Conservation (phyloP, 2,329 filamentous ascomycete genomes). For the Arthrobotrys iridis region DNA sequence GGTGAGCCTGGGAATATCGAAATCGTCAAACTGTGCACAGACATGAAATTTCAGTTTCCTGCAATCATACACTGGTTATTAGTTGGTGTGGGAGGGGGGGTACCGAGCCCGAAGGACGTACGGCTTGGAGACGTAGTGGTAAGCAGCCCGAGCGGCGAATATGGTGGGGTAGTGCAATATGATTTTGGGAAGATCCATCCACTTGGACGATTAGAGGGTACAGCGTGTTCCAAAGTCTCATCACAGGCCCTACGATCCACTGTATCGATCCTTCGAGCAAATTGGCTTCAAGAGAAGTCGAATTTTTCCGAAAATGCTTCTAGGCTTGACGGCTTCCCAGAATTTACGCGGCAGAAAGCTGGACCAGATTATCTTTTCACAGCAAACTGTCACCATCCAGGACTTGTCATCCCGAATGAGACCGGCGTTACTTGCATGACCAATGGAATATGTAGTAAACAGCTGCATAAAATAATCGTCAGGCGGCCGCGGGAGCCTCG, state of each 20-base stretch:
- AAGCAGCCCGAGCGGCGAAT: background rate
- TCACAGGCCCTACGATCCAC: background rate
- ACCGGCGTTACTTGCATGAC: too few relatives aligned
- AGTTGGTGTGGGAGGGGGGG: slow-evolving; percentile 14
- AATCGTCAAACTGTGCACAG: background rate
- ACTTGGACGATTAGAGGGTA: background rate
- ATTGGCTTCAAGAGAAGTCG: background rate
- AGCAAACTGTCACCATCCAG: background rate
- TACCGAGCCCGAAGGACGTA: slow-evolving; percentile 52
- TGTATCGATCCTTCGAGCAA: background rate
- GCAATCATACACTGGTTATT: background rate
- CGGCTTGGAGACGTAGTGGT: slow-evolving; percentile 54
- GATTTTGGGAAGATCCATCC: background rate
- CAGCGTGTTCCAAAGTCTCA: background rate
- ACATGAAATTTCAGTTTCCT: background rate
- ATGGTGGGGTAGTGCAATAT: slow-evolving; percentile 12
- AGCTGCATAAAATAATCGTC: too few relatives aligned
- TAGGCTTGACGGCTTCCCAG: background rate
- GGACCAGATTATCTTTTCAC: background rate
- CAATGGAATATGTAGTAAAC: too few relatives aligned
- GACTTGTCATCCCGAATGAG: too few relatives aligned
- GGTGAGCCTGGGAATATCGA: background rate
- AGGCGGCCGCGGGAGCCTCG: background rate
- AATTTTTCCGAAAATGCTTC: background rate
- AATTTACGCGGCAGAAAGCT: background rate